Evolutionary conservation across 2,329 filamentous ascomycete species (phyloP).

Genomic region (Penicillium sp.): DNA sequence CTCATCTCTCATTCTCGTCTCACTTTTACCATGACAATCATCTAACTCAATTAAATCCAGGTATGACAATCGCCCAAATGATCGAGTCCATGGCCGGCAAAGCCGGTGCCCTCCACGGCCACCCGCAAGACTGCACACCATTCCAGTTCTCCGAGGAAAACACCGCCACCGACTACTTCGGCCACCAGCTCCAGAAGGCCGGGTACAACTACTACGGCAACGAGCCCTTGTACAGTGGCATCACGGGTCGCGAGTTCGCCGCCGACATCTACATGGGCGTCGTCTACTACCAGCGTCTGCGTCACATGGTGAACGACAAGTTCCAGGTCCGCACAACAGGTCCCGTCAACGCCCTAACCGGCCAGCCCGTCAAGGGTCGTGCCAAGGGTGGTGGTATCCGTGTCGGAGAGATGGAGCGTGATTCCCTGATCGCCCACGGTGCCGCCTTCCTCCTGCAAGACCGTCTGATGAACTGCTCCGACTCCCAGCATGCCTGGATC

Average conservation of each 20-base stretch:
- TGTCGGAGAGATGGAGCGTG: constrained; percentile 98
- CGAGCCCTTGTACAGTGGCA: constrained; percentile 97
- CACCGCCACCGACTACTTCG: constrained; percentile 92
- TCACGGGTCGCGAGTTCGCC: constrained; percentile 90
- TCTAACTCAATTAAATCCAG: constrained; percentile 28
- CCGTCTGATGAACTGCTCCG: constrained; percentile 94
- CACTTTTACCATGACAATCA: not conserved
- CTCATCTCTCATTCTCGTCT: not conserved
- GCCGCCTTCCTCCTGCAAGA: constrained; percentile 95
- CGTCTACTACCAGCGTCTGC: constrained; percentile 96
- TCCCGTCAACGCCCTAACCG: constrained; percentile 85
- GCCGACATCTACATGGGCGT: constrained; percentile 97
- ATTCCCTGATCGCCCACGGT: constrained; percentile 91
- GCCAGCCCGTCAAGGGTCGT: constrained; percentile 95
- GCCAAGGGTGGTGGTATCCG: constrained; percentile 98
- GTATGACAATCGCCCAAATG: constrained; percentile 99
- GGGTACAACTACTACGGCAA: constrained; percentile 99
- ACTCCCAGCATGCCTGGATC: constrained; percentile 88
- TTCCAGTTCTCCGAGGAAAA: constrained; percentile 94
- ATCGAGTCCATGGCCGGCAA: constrained; percentile 96
- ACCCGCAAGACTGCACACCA: constrained; percentile 95
- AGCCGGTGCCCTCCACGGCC: constrained; percentile 87
- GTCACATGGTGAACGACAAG: constrained; percentile 99
- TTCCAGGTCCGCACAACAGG: constrained; percentile 97
- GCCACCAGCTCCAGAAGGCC: constrained; percentile 90